Conservation (phyloP, 345 rosid genomes). For the Eucalyptus curtisii region DNA sequence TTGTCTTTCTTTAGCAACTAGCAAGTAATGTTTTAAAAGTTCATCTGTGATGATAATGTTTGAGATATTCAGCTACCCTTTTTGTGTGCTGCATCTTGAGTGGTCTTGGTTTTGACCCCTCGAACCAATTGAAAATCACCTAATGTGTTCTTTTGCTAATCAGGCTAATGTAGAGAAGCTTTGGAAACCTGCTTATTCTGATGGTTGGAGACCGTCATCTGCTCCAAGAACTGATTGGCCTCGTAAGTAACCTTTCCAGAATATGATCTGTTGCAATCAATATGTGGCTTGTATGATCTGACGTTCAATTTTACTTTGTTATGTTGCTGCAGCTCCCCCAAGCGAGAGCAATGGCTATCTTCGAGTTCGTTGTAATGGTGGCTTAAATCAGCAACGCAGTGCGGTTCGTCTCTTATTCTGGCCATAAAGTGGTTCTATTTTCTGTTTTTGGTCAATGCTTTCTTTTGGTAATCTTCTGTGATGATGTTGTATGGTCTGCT, state of each 20-base stretch:
- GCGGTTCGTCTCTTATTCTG: conserved; percentile 50
- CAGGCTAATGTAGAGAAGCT: conserved; percentile 72
- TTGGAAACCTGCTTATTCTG: conserved; percentile 82
- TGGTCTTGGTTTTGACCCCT: background rate
- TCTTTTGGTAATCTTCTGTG: background rate
- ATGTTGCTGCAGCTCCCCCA: conserved; percentile 67
- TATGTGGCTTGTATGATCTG: background rate
- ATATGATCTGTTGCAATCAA: background rate
- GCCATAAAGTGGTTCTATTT: background rate
- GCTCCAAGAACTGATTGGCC: conserved; percentile 96
- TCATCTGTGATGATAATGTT: background rate
- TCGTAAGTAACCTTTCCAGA: conserved; percentile 27
- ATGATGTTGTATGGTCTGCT: background rate
- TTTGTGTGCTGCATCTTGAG: background rate
- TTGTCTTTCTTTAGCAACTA: background rate
- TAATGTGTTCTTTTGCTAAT: background rate
- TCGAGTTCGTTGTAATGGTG: conserved; percentile 98
- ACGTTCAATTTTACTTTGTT: background rate
- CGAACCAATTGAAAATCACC: background rate
- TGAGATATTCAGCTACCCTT: background rate
- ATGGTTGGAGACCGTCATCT: conserved; percentile 95
- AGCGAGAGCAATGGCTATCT: conserved; percentile 76
- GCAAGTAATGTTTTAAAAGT: background rate
- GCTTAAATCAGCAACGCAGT: conserved; percentile 95
- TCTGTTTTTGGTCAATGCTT: background rate